phyloP scores from a whole-genome alignment of 805 yeast genomes.

The Yarrowia phangngaensis region DNA sequence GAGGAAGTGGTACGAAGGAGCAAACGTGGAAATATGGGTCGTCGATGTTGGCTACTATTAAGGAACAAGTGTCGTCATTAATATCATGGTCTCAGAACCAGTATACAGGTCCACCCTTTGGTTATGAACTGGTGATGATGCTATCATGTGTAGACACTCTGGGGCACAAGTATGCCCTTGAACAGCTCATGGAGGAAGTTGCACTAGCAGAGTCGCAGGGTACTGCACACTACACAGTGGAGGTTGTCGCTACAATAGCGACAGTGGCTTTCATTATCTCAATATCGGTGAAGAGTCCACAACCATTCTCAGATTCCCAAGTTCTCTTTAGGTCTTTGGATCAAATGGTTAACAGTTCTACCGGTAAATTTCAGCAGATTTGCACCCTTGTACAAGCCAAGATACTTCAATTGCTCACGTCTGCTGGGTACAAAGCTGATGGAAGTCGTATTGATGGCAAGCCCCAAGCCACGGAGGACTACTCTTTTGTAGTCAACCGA shows the following conservation, averaged over 20 bases:
- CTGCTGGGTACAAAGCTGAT: slow-evolving; percentile 13
- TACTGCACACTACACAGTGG: slow-evolving; percentile 30
- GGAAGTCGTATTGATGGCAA: slow-evolving; percentile 14
- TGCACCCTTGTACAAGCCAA: slow-evolving; percentile 10
- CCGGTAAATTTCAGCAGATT: slow-evolving; percentile 1
- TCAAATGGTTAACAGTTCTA: slow-evolving; percentile 6
- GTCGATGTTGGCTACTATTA: slow-evolving; percentile 29
- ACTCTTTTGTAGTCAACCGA: slow-evolving; percentile 15
- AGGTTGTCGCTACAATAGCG: slow-evolving; percentile 31
- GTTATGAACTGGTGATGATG: slow-evolving; percentile 28
- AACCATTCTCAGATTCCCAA: slow-evolving; percentile 16
- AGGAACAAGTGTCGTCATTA: slow-evolving; percentile 31
- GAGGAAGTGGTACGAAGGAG: slow-evolving; percentile 7
- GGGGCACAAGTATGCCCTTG: slow-evolving; percentile 31
- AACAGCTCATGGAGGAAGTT: slow-evolving; percentile 32
- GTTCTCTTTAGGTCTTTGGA: slow-evolving; percentile 8
- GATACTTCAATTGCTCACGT: slow-evolving; percentile 6
- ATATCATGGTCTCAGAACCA: slow-evolving; percentile 32
- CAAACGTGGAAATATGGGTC: slow-evolving; percentile 18
- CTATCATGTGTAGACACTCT: slow-evolving; percentile 30
- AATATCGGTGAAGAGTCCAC: slow-evolving; percentile 11
- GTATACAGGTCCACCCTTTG: slow-evolving; percentile 33
- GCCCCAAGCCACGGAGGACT: slow-evolving; percentile 6
- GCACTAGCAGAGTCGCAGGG: slow-evolving; percentile 33
- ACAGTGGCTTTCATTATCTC: slow-evolving; percentile 27